A percentile compares a stretch with the other conserved stretches of the same genome.
Evolutionary conservation across 768 basidiomycete genomes (phyloP).

Genomic region (Ephemerocybe angulata): DNA sequence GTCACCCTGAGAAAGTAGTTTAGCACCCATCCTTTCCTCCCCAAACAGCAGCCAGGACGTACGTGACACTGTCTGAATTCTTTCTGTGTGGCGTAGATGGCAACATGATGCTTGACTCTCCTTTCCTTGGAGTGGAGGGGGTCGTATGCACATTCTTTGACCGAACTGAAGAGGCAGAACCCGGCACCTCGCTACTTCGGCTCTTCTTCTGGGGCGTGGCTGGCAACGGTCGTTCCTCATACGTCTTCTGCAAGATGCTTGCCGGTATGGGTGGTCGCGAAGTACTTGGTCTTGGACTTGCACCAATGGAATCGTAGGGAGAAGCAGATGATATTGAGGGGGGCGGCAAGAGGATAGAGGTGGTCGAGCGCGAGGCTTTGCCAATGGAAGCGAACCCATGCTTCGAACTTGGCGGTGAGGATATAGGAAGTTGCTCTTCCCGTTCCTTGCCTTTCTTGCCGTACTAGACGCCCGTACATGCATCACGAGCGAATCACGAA

Average conservation of each 20-base stretch:
- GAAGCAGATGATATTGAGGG: constrained; percentile 7
- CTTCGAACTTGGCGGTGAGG: constrained; percentile 11
- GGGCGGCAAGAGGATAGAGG: constrained; percentile 14
- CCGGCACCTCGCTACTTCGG: background rate
- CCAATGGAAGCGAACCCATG: background rate
- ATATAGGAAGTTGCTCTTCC: constrained; percentile 30
- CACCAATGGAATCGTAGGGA: constrained; percentile 13
- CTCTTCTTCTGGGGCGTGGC: constrained; percentile 18
- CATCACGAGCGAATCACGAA: constrained; percentile 52
- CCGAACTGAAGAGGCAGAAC: background rate
- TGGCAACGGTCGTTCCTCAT: constrained; percentile 19
- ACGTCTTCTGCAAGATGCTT: background rate
- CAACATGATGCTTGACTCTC: background rate
- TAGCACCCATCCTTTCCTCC: constrained; percentile 4
- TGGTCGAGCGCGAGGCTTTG: background rate
- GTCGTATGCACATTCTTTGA: background rate
- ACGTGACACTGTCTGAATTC: constrained; percentile 42
- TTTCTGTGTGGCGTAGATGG: constrained; percentile 6
- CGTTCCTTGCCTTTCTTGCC: constrained; percentile 60
- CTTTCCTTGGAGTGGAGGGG: background rate
- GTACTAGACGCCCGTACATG: constrained; percentile 34
- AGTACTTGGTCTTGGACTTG: constrained; percentile 17
- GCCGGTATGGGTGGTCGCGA: constrained; percentile 21
- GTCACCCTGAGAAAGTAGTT: constrained; percentile 50
- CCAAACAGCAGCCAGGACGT: constrained; percentile 14